Percentiles rank a stretch among this genome's conserved stretches.
phyloP scores from a whole-genome alignment of 2,329 filamentous ascomycete genomes.

The Colletotrichum sp. region DNA sequence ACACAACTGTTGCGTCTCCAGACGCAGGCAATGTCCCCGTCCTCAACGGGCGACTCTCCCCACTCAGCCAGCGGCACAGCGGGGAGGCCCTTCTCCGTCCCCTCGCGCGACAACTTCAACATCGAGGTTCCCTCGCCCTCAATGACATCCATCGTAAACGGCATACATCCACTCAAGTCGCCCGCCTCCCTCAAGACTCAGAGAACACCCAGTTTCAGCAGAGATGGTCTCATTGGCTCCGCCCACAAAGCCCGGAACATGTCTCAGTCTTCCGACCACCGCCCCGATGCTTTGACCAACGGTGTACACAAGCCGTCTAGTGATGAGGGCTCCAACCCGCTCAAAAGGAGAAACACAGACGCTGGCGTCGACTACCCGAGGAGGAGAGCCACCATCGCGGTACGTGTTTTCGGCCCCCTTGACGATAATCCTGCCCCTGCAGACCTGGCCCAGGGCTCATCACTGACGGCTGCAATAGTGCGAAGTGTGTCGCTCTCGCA shows the following conservation, averaged over 20 bases:
- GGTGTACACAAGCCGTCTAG: constrained; percentile 48
- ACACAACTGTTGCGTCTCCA: constrained; percentile 26
- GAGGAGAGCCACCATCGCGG: constrained; percentile 69
- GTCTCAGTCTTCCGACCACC: constrained; percentile 59
- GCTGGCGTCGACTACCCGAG: constrained; percentile 68
- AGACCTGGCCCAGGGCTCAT: neutral
- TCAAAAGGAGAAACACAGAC: constrained; percentile 68
- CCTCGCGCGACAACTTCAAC: constrained; percentile 51
- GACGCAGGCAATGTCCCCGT: constrained; percentile 53
- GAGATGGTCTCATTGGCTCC: constrained; percentile 59
- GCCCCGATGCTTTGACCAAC: constrained; percentile 45
- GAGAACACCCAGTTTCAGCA: constrained; percentile 55
- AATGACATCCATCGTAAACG: constrained; percentile 45
- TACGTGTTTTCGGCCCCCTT: constrained; percentile 43
- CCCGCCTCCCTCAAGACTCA: constrained; percentile 53
- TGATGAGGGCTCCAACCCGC: constrained; percentile 62
- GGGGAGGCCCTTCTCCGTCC: constrained; percentile 49
- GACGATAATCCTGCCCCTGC: constrained; percentile 10
- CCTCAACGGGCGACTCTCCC: constrained; percentile 59
- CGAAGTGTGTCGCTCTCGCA: constrained; percentile 81
- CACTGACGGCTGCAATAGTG: constrained; percentile 57
- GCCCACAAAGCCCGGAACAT: constrained; percentile 60
- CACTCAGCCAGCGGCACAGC: constrained; percentile 44
- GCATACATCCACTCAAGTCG: constrained; percentile 53
- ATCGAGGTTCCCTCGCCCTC: constrained; percentile 55